phyloP scores from a whole-genome alignment of 306 rosid species.

The Begonia loranthoides region DNA sequence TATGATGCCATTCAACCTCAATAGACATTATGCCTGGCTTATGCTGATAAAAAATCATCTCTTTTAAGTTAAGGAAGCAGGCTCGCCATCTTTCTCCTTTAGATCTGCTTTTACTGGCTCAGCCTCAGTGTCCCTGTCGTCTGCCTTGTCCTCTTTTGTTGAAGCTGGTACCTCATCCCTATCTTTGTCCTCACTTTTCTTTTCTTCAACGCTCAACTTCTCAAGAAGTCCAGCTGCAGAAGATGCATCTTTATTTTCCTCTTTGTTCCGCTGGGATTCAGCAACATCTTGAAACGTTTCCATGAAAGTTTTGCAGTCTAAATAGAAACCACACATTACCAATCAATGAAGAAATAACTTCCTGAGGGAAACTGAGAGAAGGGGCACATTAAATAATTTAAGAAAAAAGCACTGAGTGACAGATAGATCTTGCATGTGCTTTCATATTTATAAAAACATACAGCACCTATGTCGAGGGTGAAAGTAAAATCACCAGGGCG shows the following conservation, averaged over 20 bases:
- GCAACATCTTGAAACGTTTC: slow-evolving; percentile 86
- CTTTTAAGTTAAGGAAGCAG: slow-evolving; percentile 28
- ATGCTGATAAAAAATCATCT: not conserved
- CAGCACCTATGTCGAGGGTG: no score
- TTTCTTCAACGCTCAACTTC: slow-evolving; percentile 64
- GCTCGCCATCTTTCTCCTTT: slow-evolving; percentile 44
- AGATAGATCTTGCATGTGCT: no score
- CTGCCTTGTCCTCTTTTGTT: slow-evolving; percentile 12
- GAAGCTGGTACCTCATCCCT: slow-evolving; percentile 13
- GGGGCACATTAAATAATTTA: no score
- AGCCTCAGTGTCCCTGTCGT: slow-evolving; percentile 14
- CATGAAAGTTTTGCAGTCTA: slow-evolving; percentile 81
- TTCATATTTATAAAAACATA: no score
- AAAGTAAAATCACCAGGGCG: no score
- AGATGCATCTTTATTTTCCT: slow-evolving; percentile 45
- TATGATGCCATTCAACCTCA: not conserved
- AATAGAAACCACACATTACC: not conserved
- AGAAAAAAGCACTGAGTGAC: no score
- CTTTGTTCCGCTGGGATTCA: slow-evolving; percentile 52
- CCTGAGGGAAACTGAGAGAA: no score
- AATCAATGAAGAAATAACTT: no score
- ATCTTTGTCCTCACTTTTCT: slow-evolving; percentile 32
- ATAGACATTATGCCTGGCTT: not conserved
- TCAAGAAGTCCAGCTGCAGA: slow-evolving; percentile 64
- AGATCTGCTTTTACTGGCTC: slow-evolving; percentile 24